Base-by-base conservation (phyloP, 129 eudicot species). In the Silybum marianum region DNA sequence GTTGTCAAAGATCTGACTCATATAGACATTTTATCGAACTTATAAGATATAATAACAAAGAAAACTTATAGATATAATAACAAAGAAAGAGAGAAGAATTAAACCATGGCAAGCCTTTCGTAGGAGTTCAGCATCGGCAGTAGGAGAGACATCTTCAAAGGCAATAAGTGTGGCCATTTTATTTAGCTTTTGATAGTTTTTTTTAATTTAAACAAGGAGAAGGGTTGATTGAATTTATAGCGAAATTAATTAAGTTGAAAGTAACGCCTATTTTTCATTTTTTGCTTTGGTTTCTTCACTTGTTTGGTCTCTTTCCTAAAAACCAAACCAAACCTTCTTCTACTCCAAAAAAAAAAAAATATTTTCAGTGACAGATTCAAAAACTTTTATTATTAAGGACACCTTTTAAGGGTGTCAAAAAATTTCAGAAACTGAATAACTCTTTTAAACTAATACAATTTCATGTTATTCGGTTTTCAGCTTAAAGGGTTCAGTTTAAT, bases 91-190 rank as follows among this genome's bases (percentile, higher is more conserved):
- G 51, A 18, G 63, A 54, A 3, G 65, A 58, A 58, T 58, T 58
- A 18, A 19, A 91, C 97, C 95, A 84, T 92, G 84, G 69, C 85
- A 83, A 80, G 97, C 95, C 80, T 92, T 92, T 70, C 42, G 84
- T 7, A 92, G 79, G 44, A 87, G 89, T 72, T 92, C 95, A 24
- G 97, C 97, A 82, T 92, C 97, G 2, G 86, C 90, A 36, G 83
- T 70, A 78, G 95, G 90, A 77, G 90, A 89, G 65, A 81, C 83
- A 76, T 83, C 80, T 16, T 87, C 91, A 42, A 91, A 89, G 80
- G 54, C 76, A 60, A 80, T 24, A 10, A 92, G 80, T 54, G 97
- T 90, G 39, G 95, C 80, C 97, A 90, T 92, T 78, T 2, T 69
- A 68, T 26, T 22, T 72, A 62, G 84, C 69, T 22, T 23, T 28